Evolutionary conservation across 495 filamentous ascomycete species (phyloP).

Genomic region (Aspergillus cavernicola): DNA sequence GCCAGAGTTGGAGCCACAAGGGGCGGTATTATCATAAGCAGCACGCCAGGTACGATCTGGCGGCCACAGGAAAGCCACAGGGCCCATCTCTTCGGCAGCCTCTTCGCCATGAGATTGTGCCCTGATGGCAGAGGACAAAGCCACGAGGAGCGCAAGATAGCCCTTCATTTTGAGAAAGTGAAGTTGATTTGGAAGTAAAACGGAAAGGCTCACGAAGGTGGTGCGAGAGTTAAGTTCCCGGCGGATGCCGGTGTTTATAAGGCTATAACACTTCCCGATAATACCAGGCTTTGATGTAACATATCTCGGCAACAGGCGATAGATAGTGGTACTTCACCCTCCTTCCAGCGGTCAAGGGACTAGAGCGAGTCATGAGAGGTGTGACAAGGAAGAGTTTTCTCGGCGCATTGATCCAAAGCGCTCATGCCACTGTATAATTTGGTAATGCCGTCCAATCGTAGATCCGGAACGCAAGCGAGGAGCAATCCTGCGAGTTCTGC

Average conservation of each 20-base stretch:
- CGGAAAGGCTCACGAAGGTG: not conserved
- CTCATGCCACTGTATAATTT: not conserved
- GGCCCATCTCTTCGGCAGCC: constrained; percentile 41
- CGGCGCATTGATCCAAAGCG: not conserved
- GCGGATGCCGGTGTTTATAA: constrained; percentile 7
- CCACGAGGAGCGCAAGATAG: constrained; percentile 1
- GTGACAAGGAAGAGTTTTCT: not conserved
- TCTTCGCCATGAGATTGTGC: constrained; percentile 14
- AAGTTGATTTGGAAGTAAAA: not conserved
- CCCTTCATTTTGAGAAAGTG: constrained; percentile 7
- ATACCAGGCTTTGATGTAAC: not conserved
- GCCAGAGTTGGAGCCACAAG: constrained; percentile 42
- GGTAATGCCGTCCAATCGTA: not conserved
- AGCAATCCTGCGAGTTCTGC: constrained; percentile 2
- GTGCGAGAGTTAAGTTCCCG: not conserved
- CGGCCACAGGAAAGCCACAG: constrained; percentile 53
- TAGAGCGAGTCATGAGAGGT: not conserved
- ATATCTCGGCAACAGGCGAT: not conserved
- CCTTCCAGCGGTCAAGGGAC: constrained; percentile 6
- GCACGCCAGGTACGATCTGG: constrained; percentile 43
- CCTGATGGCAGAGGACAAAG: constrained; percentile 6
- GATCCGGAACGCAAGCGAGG: not conserved
- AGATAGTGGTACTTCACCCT: not conserved
- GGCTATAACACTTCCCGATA: not conserved
- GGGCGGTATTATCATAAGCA: constrained; percentile 41